Evolutionary conservation across 768 basidiomycete species (phyloP).

Genomic region (Phanerochaete carnosa): DNA sequence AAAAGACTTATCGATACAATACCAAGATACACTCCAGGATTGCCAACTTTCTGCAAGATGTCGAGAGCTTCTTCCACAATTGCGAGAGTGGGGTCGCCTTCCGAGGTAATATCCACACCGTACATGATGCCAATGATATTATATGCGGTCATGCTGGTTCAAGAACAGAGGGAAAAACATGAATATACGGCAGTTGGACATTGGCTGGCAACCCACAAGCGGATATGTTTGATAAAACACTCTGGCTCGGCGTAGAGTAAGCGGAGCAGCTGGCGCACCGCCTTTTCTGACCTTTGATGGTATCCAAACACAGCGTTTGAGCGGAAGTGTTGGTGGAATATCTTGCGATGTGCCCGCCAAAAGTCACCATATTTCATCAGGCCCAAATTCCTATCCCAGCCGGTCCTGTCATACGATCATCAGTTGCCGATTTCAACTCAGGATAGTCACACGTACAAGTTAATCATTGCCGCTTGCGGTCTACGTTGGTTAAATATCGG

Average conservation of each 20-base stretch:
- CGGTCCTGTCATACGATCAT: neutral
- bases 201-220: neutral
- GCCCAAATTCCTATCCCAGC: conserved; percentile 4
- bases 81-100: conserved; percentile 14
- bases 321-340: conserved; percentile 6
- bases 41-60: neutral
- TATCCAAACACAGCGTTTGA: conserved; percentile 15
- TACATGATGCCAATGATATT: conserved; percentile 14
- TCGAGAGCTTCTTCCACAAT: conserved; percentile 7
- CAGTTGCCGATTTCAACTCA: neutral
- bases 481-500: neutral
- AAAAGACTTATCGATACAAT: neutral
- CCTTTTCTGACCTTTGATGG: conserved; percentile 19
- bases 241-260: conserved; percentile 24
- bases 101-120: conserved; percentile 11
- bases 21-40: neutral
- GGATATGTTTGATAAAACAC: conserved; percentile 14
- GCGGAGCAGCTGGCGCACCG: conserved; percentile 21
- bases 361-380: conserved; percentile 4
- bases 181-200: no score
- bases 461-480: neutral
- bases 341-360: conserved; percentile 7
- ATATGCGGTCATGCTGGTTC: conserved; percentile 3
- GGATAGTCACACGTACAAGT: neutral
- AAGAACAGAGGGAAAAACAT: neutral